Evolutionary conservation across 768 basidiomycete species (phyloP).

Genomic region (Boletus sp.): DNA sequence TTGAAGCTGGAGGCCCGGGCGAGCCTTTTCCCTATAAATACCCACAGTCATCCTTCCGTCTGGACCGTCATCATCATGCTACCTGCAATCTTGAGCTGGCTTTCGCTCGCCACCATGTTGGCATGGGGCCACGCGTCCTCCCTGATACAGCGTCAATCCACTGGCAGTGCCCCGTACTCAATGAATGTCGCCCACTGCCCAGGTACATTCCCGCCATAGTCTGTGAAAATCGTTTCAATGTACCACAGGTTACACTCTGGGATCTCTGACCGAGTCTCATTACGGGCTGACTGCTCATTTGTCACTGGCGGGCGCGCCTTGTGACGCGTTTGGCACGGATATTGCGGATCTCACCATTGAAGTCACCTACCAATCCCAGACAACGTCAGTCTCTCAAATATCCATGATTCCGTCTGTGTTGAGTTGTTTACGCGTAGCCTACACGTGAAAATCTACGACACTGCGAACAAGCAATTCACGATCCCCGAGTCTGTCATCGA

Average conservation of each 20-base stretch:
- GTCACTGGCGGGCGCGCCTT: conserved; percentile 51
- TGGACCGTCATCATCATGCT: not conserved
- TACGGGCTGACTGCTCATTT: conserved; percentile 56
- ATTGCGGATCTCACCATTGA: conserved; percentile 57
- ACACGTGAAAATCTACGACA: conserved; percentile 68
- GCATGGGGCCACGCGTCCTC: conserved; percentile 7
- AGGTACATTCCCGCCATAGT: conserved; percentile 15
- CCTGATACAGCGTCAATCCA: conserved; percentile 1
- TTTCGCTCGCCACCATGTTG: conserved; percentile 2
- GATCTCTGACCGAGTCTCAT: conserved; percentile 40
- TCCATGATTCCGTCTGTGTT: not conserved
- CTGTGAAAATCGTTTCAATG: not conserved
- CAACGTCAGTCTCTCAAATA: conserved; percentile 36
- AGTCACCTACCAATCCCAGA: conserved; percentile 61
- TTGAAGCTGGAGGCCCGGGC: not conserved
- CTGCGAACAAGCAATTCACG: conserved; percentile 59
- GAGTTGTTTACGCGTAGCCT: conserved; percentile 39
- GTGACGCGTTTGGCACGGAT: conserved; percentile 66
- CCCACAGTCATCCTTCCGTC: not conserved
- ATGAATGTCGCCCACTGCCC: conserved; percentile 33
- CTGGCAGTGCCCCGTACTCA: conserved; percentile 15
- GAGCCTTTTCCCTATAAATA: conserved; percentile 6
- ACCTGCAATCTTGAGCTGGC: conserved; percentile 5
- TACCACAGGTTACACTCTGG: conserved; percentile 52
- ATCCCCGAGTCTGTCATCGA: conserved; percentile 55